These are phyloP conservation scores for Peronospora tabacina DNA, from an alignment of 352 stramenopile species.

Conservation along the genomic window DNA sequence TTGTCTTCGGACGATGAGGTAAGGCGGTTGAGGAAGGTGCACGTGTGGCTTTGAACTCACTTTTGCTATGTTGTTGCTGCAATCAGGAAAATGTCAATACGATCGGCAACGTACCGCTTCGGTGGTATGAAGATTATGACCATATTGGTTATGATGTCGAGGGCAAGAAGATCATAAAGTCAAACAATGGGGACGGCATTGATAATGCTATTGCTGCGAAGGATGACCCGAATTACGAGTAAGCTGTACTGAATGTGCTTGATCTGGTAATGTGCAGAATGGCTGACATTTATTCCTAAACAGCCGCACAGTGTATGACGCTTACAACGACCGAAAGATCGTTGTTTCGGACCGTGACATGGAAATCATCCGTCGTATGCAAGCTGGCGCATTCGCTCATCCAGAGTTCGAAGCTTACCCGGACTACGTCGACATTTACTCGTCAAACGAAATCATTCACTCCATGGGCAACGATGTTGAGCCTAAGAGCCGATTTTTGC, in stretches of 20 bases:
- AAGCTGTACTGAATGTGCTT: constrained; percentile 16
- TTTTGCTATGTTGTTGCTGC: not conserved
- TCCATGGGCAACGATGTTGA: constrained; percentile 82
- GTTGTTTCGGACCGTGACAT: constrained; percentile 94
- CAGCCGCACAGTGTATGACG: constrained; percentile 96
- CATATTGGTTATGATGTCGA: constrained; percentile 99
- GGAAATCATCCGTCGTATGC: constrained; percentile 96
- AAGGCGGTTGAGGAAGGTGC: not conserved
- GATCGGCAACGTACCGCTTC: constrained; percentile 96
- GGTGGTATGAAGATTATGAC: constrained; percentile 99
- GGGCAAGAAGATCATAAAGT: constrained; percentile 94
- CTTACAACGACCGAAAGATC: constrained; percentile 97
- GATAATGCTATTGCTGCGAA: constrained; percentile 81
- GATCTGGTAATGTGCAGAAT: not conserved
- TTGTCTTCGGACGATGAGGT: constrained; percentile 97
- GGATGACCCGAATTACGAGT: constrained; percentile 91
- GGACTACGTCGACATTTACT: constrained; percentile 87
- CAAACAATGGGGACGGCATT: constrained; percentile 84
- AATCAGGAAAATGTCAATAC: constrained; percentile 90
- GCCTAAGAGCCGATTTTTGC: constrained; percentile 92
- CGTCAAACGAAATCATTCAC: constrained; percentile 84
- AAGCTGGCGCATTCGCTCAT: constrained; percentile 87
- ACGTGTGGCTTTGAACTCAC: not conserved
- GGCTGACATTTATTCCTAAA: constrained; percentile 13
- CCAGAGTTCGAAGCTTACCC: constrained; percentile 89